Evolutionary conservation across 129 eudicot species (phyloP), one percentile per base, ranked within the genome.

Genomic region (Centella asiatica): DNA sequence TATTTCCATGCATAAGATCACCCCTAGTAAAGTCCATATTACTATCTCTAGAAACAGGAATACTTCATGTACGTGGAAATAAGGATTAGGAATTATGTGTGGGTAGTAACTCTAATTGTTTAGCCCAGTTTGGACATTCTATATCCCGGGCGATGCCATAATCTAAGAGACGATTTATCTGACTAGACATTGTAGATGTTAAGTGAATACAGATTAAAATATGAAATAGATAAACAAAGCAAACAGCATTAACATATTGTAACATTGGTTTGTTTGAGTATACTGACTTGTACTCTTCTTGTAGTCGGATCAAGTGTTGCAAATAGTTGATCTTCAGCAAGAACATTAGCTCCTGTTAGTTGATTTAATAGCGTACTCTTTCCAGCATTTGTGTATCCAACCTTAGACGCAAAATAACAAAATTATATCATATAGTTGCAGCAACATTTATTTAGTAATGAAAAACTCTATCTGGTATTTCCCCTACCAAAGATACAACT

Each of bases 301-400:
- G 97, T 90, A 46, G 97, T 90, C 51, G 97, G 97, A 83, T 90
- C 97, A 74, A 90, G 95, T 7, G 97, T 86, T 28, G 97, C 97
- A 72, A 90, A 90, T 55, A 90, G 75, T 55, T 80, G 72, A 77
- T 90, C 95, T 80, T 90, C 97, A 49, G 95, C 95, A 75, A 90
- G 97, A 81, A 90, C 97, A 61, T 81, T 73, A 67, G 97, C 95
- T 55, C 97, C 97, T 60, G 97, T 90, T 63, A 90, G 72, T 50
- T 64, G 81, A 80, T 90, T 90, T 56, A 90, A 70, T 26, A 86
- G 78, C 20, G 97, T 90, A 73, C 97, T 90, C 78, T 90, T 90
- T 77, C 97, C 97, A 63, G 97, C 97, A 79, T 86, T 90, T 68
- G 97, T 90, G 75, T 90, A 90, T 29, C 97, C 97, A 67, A 86